Base-by-base conservation (phyloP, 2,329 filamentous ascomycete species). In the Albifimbria verrucaria region DNA sequence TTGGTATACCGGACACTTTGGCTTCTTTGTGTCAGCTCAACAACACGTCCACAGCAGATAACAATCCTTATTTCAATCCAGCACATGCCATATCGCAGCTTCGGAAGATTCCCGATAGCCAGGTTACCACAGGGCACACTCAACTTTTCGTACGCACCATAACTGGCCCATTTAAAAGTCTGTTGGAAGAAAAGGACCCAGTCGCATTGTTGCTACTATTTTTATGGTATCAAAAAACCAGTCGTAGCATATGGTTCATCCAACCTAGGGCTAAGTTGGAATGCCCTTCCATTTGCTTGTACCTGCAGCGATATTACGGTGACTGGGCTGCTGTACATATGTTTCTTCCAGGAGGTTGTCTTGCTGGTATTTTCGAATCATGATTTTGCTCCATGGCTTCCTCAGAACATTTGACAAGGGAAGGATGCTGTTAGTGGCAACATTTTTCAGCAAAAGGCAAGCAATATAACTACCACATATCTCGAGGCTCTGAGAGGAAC, bases 221-320 rank as follows among this genome's bases (percentile, higher is more conserved):
- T 56, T 52, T 75, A 4, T 77, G 73, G 74, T 77, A 75, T 45
- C 59, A 62, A 20, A 76, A 74, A 59, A 64, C 66, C 51, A 48
- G 72, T 32, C 65, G 65, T 17, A 64, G 64, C 59, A 67, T 76
- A 55, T 77, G 74, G 74, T 77, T 72, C 72, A 68, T 77, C 54
- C 67, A 67, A 20, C 62, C 75, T 1, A 64, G 74, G 28, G 70
- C 72, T 1, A 65, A 65, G 49, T 65, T 77, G 32, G 75, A 77
- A 58, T 69, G 69, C 43, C 71, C 69, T 32, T 63, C 73, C n/a
- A 77, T 77, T 42, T 64, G 63, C 52, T 55, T 53, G 12, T 77
- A 77, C 43, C 54, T 77, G 4, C 58, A 32, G 3, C 51, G 59
- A 3, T 59, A 71, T 62, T 67, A 75, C 20, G 20, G 41, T 20